Base-by-base conservation (phyloP, 2,329 filamentous ascomycete species). In the Sporothrix protearum region DNA sequence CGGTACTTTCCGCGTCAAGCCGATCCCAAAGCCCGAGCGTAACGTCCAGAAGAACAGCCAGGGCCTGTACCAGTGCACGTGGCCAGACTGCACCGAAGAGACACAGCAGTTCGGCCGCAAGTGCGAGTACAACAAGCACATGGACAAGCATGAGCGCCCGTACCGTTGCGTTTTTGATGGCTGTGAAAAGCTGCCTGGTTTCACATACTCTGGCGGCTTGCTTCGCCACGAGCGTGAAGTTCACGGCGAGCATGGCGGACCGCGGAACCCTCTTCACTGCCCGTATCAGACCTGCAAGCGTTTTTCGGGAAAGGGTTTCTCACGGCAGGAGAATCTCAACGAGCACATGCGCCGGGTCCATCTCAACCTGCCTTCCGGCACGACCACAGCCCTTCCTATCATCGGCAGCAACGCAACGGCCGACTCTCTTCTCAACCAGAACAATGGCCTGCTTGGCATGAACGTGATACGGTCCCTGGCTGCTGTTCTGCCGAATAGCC, bases 91-190 rank as follows among this genome's bases (percentile, higher is more conserved):
- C 77, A 85, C 83, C 14, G 88, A 91, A 69, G 85, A 89, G 5
- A 77, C 85, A 5, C 86, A 85, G 59, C 86, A 86, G 14, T 98
- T 97, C 78, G 86, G 88, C 70, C 88, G 94, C 74, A 95, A 93
- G 76, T 97, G 94, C 82, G 94, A 97, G 83, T 97, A 93, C 93
- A 96, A 93, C 79, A 97, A 98, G 83, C 95, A 98, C 80, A 97
- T 97, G 94, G 95, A 98, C 82, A 97, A 97, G 80, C 95, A 98
- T 79, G 94, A 97, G 76, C 87, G 95, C 14, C 95, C 95, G 1
- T 98, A 97, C 79, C 92, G 94, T 77, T 98, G 95, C 80, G 85
- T 84, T 28, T 89, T 91, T 57, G 86, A 88, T n/a, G 92, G 91
- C 49, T 97, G 95, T 80, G 93, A 95, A 77, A 97, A 97, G 77